Conservation (phyloP, 306 rosid genomes). For the Begonia masoniana region DNA sequence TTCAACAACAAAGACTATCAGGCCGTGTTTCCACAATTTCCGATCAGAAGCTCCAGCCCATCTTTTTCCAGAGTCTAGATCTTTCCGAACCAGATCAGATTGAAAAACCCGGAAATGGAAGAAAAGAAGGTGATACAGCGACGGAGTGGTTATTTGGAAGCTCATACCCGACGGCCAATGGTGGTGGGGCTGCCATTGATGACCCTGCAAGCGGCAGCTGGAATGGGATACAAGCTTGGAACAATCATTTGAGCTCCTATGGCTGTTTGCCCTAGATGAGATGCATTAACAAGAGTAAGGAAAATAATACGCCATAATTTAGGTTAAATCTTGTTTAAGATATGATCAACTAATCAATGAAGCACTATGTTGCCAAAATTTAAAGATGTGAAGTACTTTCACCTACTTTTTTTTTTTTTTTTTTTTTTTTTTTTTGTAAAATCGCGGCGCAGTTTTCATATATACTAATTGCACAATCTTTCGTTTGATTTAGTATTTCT, state of each 20-base stretch:
- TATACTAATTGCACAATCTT: no score
- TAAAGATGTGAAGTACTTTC: no score
- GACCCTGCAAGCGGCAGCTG: slow-evolving; percentile 25
- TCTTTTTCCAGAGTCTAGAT: slow-evolving; percentile 26
- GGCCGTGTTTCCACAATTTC: slow-evolving; percentile 1
- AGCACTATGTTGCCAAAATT: no score
- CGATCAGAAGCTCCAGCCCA: slow-evolving; percentile 7
- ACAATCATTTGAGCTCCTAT: slow-evolving; percentile 53
- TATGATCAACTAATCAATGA: no score
- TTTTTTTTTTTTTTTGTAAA: no score
- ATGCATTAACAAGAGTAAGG: neutral
- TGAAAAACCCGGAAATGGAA: neutral
- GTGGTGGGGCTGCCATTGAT: slow-evolving; percentile 22
- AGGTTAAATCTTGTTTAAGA: neutral
- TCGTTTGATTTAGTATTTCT: no score
- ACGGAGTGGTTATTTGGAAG: slow-evolving; percentile 88
- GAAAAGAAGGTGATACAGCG: slow-evolving; percentile 27
- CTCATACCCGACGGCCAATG: slow-evolving; percentile 36
- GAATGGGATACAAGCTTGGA: slow-evolving; percentile 53
- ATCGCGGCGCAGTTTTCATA: no score
- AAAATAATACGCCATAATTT: slow-evolving; percentile 2
- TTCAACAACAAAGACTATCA: slow-evolving; percentile 84
- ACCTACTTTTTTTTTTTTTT: no score
- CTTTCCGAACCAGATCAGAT: slow-evolving; percentile 12
- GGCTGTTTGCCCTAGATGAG: slow-evolving; percentile 51